Evolutionary conservation across 1,139 yeast genomes (phyloP).

Genomic region (Suhomyces taliae): DNA sequence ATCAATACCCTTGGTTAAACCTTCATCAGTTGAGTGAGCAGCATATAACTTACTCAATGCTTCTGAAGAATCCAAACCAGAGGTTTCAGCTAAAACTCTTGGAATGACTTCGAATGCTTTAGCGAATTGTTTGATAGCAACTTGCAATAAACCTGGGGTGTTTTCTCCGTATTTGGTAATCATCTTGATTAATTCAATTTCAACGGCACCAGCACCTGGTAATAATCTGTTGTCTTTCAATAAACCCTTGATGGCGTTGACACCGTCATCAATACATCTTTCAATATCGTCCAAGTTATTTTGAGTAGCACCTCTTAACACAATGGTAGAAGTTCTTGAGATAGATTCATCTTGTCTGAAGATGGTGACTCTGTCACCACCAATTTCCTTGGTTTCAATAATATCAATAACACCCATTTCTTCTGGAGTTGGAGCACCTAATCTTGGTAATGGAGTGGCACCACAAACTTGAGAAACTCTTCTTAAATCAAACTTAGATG

Average conservation of each 20-base stretch:
- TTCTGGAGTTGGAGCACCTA: constrained; percentile 95
- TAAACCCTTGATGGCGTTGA: constrained; percentile 85
- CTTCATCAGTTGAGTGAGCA: constrained; percentile 68
- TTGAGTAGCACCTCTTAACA: constrained; percentile 96
- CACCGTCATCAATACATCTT: constrained; percentile 97
- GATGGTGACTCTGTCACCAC: constrained; percentile 95
- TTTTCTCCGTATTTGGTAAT: constrained; percentile 84
- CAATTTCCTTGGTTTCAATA: constrained; percentile 90
- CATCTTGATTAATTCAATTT: constrained; percentile 80
- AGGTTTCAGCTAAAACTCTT: constrained; percentile 88
- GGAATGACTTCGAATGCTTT: constrained; percentile 94
- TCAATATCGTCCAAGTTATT: constrained; percentile 91
- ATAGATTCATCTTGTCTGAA: constrained; percentile 82
- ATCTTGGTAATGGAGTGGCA: constrained; percentile 91
- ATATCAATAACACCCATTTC: constrained; percentile 87
- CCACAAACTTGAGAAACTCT: constrained; percentile 96
- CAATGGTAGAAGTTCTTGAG: constrained; percentile 80
- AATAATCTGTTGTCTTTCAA: constrained; percentile 76
- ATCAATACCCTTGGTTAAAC: constrained; percentile 40
- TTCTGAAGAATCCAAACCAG: constrained; percentile 90
- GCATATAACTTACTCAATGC: constrained; percentile 85
- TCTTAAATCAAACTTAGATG: constrained; percentile 91
- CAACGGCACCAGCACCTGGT: constrained; percentile 98
- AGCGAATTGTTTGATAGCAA: constrained; percentile 92
- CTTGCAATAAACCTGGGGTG: constrained; percentile 90